Conservation (phyloP, 1,139 yeast species). For the Taphrina sp. region DNA sequence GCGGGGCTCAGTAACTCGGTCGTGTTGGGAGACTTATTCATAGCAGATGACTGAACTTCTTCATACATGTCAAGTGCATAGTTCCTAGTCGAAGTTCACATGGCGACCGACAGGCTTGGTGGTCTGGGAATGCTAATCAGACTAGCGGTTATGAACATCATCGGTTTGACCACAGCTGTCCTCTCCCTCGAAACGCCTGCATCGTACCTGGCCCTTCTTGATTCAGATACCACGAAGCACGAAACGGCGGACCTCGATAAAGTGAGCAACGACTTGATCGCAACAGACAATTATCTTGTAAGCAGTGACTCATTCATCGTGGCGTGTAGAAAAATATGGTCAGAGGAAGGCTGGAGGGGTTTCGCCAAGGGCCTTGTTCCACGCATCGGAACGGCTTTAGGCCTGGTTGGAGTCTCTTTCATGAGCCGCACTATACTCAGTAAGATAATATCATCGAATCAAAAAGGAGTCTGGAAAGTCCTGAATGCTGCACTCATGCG, state of each 20-base stretch:
- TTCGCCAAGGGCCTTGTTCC: constrained; percentile 14
- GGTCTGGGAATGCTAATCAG: too few relatives aligned
- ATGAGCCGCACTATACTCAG: not conserved
- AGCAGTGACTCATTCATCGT: not conserved
- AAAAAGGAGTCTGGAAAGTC: not conserved
- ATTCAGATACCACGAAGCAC: too few relatives aligned
- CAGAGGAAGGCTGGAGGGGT: constrained; percentile 5
- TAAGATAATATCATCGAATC: not conserved
- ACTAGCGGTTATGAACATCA: too few relatives aligned
- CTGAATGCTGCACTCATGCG: not conserved
- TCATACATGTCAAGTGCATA: too few relatives aligned
- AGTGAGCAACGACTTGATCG: not conserved
- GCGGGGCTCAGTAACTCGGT: too few relatives aligned
- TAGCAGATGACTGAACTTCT: too few relatives aligned
- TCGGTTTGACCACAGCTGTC: not conserved
- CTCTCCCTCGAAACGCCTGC: constrained; percentile 15
- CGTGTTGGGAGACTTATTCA: too few relatives aligned
- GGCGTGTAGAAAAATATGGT: not conserved
- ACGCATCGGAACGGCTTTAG: not conserved
- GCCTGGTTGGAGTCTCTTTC: not conserved
- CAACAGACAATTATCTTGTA: not conserved
- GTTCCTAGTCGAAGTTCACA: too few relatives aligned
- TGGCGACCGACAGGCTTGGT: too few relatives aligned
- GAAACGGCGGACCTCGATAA: not conserved
- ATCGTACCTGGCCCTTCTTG: constrained; percentile 9